phyloP scores from a whole-genome alignment of 2,329 filamentous ascomycete genomes.

The Penicillium glabrum region DNA sequence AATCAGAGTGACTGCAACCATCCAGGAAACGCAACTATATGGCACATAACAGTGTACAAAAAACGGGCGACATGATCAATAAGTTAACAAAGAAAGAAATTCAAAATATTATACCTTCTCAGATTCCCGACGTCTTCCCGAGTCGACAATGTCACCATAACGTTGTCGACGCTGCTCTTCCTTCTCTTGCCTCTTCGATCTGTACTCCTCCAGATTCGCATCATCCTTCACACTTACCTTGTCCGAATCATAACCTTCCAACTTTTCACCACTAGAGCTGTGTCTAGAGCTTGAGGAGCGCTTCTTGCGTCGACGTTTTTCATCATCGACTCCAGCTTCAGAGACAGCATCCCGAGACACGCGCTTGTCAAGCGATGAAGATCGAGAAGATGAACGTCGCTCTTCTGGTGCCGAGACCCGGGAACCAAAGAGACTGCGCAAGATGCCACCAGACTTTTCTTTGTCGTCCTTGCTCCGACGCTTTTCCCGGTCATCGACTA shows the following conservation, averaged over 20 bases:
- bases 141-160: conserved; percentile 39
- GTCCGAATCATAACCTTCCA: conserved; percentile 44
- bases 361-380: conserved; percentile 29
- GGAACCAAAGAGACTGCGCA: conserved; percentile 41
- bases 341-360: conserved; percentile 36
- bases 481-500: conserved; percentile 34
- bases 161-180: conserved; percentile 37
- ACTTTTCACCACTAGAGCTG: conserved; percentile 45
- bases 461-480: conserved; percentile 33
- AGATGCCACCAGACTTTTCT: conserved; percentile 33
- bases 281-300: conserved; percentile 38
- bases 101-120: conserved; percentile 42
- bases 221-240: conserved; percentile 47
- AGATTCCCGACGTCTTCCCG: conserved; percentile 30
- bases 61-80: conserved; percentile 20
- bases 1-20: conserved; percentile 9
- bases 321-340: conserved; percentile 37
- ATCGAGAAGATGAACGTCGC: conserved; percentile 11
- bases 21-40: conserved; percentile 27
- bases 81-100: conserved; percentile 23
- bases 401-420: conserved; percentile 33
- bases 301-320: conserved; percentile 48
- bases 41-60: conserved; percentile 31
- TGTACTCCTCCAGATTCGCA: conserved; percentile 32
- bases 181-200: conserved; percentile 33